Percentiles rank a stretch among this genome's conserved stretches.
Evolutionary conservation across 495 filamentous ascomycete genomes (phyloP).

Genomic region (Achaetomiella virescens): DNA sequence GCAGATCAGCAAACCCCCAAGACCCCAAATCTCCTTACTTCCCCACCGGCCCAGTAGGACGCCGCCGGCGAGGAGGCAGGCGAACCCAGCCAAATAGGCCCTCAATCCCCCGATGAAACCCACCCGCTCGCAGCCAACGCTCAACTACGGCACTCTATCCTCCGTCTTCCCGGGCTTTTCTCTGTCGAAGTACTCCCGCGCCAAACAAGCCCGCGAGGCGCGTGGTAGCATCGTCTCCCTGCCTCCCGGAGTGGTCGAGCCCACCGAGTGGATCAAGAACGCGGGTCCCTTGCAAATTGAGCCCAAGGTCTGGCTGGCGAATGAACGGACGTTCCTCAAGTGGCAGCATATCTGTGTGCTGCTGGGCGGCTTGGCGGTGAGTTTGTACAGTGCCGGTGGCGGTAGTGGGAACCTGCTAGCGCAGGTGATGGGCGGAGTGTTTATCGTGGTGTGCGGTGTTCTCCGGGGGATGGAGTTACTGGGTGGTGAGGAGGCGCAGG

Average conservation of each 20-base stretch:
- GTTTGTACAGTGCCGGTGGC: conserved; percentile 70
- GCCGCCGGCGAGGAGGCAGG: conserved; percentile 14
- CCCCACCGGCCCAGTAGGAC: conserved; percentile 9
- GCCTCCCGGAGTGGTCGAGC: conserved; percentile 80
- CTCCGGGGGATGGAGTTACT: conserved; percentile 81
- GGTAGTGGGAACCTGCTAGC: conserved; percentile 61
- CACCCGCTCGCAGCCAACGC: not conserved
- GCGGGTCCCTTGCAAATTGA: conserved; percentile 83
- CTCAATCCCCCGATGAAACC: not conserved
- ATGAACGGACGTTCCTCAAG: conserved; percentile 94
- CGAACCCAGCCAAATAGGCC: conserved; percentile 26
- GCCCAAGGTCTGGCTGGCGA: conserved; percentile 97
- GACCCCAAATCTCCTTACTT: conserved; percentile 9
- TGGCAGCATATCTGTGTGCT: conserved; percentile 93
- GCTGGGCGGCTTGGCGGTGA: conserved; percentile 73
- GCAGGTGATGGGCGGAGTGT: conserved; percentile 67
- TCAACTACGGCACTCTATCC: conserved; percentile 45
- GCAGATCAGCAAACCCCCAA: conserved; percentile 23
- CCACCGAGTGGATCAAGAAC: conserved; percentile 85
- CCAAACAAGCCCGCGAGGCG: conserved; percentile 32
- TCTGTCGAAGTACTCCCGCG: conserved; percentile 60
- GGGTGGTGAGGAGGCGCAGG: conserved; percentile 66
- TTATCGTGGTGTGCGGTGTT: conserved; percentile 77
- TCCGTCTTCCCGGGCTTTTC: conserved; percentile 69
- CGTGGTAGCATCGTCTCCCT: conserved; percentile 31